A percentile compares a stretch with the other conserved stretches of the same genome.
Evolutionary conservation across 495 filamentous ascomycete genomes (phyloP).

Genomic region (Neurospora sp.): DNA sequence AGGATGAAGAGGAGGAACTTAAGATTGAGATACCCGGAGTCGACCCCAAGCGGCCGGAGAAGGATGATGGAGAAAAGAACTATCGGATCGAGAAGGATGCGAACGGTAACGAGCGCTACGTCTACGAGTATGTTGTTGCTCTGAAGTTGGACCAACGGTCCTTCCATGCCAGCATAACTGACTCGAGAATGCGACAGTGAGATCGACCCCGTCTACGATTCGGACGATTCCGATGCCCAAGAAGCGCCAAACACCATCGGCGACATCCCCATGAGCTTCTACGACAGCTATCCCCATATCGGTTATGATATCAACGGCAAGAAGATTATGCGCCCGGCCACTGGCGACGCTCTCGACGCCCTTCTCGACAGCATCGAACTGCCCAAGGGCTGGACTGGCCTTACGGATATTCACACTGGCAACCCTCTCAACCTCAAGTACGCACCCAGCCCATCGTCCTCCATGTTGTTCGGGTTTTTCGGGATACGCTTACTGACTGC

Average conservation of each 20-base stretch:
- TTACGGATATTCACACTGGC: conserved; percentile 86
- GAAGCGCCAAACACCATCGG: conserved; percentile 83
- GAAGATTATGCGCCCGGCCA: conserved; percentile 91
- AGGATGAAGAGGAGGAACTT: conserved; percentile 9
- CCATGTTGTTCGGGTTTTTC: background rate
- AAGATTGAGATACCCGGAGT: conserved; percentile 25
- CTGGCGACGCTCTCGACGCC: conserved; percentile 87
- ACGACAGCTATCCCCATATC: conserved; percentile 87
- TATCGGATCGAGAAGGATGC: conserved; percentile 48
- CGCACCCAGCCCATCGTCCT: background rate
- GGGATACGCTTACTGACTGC: background rate
- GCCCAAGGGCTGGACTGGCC: conserved; percentile 96
- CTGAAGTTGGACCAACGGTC: background rate
- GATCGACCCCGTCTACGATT: conserved; percentile 92
- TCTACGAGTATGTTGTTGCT: conserved; percentile 40
- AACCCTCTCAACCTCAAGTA: conserved; percentile 67
- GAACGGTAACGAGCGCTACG: conserved; percentile 43
- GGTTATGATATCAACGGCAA: conserved; percentile 98
- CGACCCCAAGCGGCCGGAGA: conserved; percentile 20
- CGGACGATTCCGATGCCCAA: conserved; percentile 80
- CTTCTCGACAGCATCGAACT: conserved; percentile 92
- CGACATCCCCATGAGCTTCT: conserved; percentile 86
- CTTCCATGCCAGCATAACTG: conserved; percentile 1
- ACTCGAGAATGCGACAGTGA: conserved; percentile 47
- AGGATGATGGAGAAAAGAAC: conserved; percentile 37